Conservation (phyloP, 2,329 filamentous ascomycete species). For the Sarocladium kiliense region DNA sequence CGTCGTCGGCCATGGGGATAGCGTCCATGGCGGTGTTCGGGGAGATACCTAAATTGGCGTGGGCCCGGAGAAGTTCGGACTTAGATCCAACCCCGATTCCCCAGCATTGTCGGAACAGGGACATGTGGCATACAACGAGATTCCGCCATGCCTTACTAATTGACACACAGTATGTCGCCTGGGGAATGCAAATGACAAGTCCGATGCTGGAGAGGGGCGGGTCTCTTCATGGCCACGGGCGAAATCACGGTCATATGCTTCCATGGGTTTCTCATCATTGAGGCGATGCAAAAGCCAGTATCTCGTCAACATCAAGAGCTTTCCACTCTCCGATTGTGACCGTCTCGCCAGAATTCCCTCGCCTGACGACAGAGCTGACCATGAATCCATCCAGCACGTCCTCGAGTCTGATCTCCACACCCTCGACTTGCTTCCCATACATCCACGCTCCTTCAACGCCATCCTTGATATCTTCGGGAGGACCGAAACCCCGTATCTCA, state of each 20-base stretch:
- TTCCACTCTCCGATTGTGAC: background rate
- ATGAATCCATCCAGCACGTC: conserved; percentile 33
- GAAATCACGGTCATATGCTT: background rate
- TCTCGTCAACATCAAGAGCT: background rate
- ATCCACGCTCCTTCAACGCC: conserved; percentile 25
- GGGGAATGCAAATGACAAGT: background rate
- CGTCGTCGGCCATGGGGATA: too few relatives aligned
- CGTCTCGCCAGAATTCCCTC: background rate
- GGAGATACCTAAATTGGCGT: background rate
- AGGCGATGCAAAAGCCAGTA: background rate
- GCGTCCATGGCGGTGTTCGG: background rate
- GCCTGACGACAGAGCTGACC: background rate
- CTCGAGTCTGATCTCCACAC: conserved; percentile 29
- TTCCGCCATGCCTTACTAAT: conserved; percentile 19
- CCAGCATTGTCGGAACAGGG: background rate
- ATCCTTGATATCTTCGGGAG: conserved; percentile 35
- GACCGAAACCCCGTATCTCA: conserved; percentile 60
- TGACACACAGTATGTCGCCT: background rate
- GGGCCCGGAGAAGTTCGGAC: background rate
- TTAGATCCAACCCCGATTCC: conserved; percentile 1
- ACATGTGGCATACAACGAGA: conserved; percentile 38
- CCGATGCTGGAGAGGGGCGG: background rate
- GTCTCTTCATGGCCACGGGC: too few relatives aligned
- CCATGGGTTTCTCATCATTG: background rate
- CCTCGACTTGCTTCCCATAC: conserved; percentile 22